phyloP scores from a whole-genome alignment of 163 green algal species.

The Coccomyxa subellipsoidea region DNA sequence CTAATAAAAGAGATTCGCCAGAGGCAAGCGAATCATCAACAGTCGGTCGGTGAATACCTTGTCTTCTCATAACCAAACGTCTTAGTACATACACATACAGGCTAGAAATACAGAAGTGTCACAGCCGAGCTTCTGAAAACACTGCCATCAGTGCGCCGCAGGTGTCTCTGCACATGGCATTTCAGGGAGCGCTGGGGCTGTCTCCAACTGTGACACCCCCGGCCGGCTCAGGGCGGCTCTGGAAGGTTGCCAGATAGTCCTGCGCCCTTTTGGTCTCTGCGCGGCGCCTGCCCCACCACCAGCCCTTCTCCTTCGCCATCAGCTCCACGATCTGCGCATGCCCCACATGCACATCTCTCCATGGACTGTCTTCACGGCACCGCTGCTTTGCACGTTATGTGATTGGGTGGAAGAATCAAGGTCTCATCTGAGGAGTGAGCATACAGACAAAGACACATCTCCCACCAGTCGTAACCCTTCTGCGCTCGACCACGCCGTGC shows the following conservation, averaged over 20 bases:
- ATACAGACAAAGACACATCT: neutral
- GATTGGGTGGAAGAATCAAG: neutral
- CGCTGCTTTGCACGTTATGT: neutral
- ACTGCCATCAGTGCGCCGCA: neutral
- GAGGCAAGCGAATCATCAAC: no score
- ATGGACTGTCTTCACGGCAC: neutral
- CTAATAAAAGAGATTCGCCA: no score
- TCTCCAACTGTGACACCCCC: neutral
- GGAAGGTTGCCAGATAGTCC: conserved; percentile 54
- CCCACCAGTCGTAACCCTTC: neutral
- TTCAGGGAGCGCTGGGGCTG: neutral
- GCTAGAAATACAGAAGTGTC: no score
- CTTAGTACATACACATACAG: no score
- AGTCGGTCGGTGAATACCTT: no score
- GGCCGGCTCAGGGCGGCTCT: neutral
- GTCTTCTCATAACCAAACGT: no score
- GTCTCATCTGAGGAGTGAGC: neutral
- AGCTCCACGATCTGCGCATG: conserved; percentile 78
- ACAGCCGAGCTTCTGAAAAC: no score
- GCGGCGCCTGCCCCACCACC: conserved; percentile 41
- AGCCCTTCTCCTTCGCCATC: conserved; percentile 77
- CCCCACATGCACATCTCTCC: neutral
- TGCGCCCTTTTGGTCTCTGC: conserved; percentile 49
- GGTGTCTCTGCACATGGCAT: neutral
- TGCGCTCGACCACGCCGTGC: no score